phyloP scores from a whole-genome alignment of 192 early-diverging fungal species.

The Gonapodya prolifera region DNA sequence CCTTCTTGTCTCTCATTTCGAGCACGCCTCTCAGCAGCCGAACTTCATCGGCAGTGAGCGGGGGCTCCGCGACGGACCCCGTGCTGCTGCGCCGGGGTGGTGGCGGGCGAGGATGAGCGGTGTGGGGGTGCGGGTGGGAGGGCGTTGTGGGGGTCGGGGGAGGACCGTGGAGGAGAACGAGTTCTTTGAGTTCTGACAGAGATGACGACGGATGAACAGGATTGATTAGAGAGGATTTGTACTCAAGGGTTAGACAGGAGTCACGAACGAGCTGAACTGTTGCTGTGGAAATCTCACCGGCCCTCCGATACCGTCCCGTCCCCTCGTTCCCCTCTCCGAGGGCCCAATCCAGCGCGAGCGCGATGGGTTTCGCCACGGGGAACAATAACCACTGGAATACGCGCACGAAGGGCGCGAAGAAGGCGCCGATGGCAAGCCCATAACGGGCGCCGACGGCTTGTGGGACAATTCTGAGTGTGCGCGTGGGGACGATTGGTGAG shows the following conservation, averaged over 20 bases:
- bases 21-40: conserved; percentile 50
- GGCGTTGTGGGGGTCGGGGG: too few relatives aligned
- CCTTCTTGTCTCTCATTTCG: neutral
- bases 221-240: neutral
- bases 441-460: conserved; percentile 81
- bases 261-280: neutral
- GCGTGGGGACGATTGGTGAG: conserved; percentile 1
- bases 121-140: conserved; percentile 37
- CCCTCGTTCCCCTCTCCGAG: conserved; percentile 43
- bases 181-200: conserved; percentile 48
- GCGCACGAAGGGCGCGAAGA: conserved; percentile 61
- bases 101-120: neutral
- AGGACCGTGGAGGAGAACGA: conserved; percentile 58
- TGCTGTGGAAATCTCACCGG: neutral
- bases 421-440: conserved; percentile 79
- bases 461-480: conserved; percentile 54
- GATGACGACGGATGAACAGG: neutral
- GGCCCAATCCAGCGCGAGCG: conserved; percentile 64
- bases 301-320: neutral
- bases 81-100: neutral
- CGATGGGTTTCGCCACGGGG: conserved; percentile 70
- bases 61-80: conserved; percentile 3
- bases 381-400: conserved; percentile 43
- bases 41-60: conserved; percentile 62
- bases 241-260: neutral